phyloP scores from a whole-genome alignment of 176 grass and related monocot species.

The maize (Zea mays) region DNA sequence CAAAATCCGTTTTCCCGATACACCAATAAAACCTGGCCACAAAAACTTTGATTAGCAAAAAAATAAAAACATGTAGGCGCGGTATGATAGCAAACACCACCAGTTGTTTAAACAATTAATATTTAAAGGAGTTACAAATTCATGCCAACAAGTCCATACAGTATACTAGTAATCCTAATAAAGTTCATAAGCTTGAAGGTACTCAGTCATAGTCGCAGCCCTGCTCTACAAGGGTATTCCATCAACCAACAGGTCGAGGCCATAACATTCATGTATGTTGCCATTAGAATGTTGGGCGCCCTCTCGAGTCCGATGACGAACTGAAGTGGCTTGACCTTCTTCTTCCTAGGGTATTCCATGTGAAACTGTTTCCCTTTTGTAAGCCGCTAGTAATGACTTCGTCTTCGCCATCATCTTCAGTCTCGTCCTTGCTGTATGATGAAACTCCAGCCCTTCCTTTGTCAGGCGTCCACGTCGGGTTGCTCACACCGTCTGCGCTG shows the following conservation, averaged over 20 bases:
- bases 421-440: slow-evolving; percentile 67
- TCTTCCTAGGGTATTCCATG: slow-evolving; percentile 83
- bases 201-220: neutral
- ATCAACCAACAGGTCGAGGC: neutral
- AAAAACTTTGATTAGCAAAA: too few species aligned
- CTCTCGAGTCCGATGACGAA: slow-evolving; percentile 49
- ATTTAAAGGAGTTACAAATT: slow-evolving; percentile 5
- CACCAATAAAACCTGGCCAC: neutral
- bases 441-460: slow-evolving; percentile 42
- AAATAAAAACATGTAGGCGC: neutral
- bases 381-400: slow-evolving; percentile 54
- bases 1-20: neutral
- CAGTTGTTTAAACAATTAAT: neutral
- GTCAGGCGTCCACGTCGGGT: slow-evolving; percentile 45
- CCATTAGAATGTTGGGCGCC: slow-evolving; percentile 43
- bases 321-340: slow-evolving; percentile 73
- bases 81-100: neutral
- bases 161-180: slow-evolving; percentile 23
- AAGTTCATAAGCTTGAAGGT: slow-evolving; percentile 14
- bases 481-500: slow-evolving; percentile 41
- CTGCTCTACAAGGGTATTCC: slow-evolving; percentile 4
- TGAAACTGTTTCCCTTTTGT: slow-evolving; percentile 54
- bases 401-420: slow-evolving; percentile 48
- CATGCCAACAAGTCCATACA: slow-evolving; percentile 3
- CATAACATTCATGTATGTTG: neutral